Percentiles rank a stretch among this genome's conserved stretches.
phyloP scores from a whole-genome alignment of 2,329 filamentous ascomycete species.

The Sclerotinia nivalis region DNA sequence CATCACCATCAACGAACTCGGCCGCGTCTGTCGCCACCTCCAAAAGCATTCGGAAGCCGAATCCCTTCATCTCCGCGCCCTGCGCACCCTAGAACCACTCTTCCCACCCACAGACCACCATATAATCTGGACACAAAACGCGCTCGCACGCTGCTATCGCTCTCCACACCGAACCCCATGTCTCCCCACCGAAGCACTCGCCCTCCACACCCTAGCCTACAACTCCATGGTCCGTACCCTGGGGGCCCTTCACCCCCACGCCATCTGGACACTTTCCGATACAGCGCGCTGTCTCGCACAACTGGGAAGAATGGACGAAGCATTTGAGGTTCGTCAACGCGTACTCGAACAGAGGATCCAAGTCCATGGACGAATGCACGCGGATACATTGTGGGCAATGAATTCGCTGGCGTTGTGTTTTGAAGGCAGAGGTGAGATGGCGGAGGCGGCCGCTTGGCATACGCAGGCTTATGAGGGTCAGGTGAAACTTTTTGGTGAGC shows the following conservation, averaged over 20 bases:
- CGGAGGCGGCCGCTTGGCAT: not conserved
- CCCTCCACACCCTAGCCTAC: slow-evolving; percentile 17
- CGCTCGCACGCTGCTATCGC: slow-evolving; percentile 18
- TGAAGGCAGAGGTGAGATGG: not conserved
- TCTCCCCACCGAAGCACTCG: slow-evolving; percentile 4
- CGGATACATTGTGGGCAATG: slow-evolving; percentile 24
- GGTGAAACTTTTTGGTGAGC: not conserved
- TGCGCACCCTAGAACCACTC: slow-evolving; percentile 3
- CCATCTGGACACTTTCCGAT: slow-evolving; percentile 18
- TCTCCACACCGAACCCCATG: not conserved
- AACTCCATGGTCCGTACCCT: slow-evolving; percentile 4
- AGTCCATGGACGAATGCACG: not conserved
- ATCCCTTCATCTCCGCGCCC: slow-evolving; percentile 12
- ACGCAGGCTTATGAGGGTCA: slow-evolving; percentile 5
- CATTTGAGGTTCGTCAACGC: not conserved
- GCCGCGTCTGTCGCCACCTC: slow-evolving; percentile 17
- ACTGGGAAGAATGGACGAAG: not conserved
- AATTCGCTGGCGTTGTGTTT: slow-evolving; percentile 6
- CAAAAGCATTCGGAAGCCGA: slow-evolving; percentile 21
- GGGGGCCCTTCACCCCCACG: not conserved
- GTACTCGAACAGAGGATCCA: not conserved
- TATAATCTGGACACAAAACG: slow-evolving; percentile 22
- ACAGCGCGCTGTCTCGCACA: slow-evolving; percentile 10
- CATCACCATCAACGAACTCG: slow-evolving; percentile 23
- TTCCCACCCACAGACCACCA: slow-evolving; percentile 19